Evolutionary conservation across 345 rosid species (phyloP).

Genomic region (Eucalyptus microcorys): DNA sequence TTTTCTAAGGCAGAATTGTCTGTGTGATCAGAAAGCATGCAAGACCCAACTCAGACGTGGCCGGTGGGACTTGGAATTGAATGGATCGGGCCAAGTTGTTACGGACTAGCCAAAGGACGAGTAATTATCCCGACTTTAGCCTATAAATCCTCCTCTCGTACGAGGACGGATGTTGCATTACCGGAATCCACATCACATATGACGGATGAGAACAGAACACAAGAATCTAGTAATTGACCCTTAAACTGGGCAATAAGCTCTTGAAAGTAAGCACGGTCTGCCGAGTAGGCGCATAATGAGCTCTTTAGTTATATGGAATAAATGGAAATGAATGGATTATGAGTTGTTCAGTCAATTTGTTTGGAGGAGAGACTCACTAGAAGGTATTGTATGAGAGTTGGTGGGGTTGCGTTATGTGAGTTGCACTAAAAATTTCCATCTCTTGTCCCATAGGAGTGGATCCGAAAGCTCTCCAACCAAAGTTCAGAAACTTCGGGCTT

Average conservation of each 20-base stretch:
- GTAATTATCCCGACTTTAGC: not conserved
- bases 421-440: not conserved
- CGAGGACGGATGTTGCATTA: not conserved
- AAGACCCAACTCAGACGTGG: not conserved
- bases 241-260: accelerated
- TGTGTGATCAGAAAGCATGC: not conserved
- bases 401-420: not conserved
- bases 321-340: not conserved
- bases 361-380: not conserved
- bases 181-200: not conserved
- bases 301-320: not conserved
- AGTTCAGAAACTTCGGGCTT: not conserved
- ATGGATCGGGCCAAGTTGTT: not conserved
- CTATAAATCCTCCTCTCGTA: not conserved
- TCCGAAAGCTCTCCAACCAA: not conserved
- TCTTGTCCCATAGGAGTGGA: not conserved
- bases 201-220: not conserved
- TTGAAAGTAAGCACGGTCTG: not conserved
- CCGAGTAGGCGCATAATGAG: not conserved
- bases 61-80: not conserved
- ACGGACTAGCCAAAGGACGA: too few species aligned
- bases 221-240: not conserved
- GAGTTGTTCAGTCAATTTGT: not conserved
- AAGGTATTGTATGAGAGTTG: too few species aligned
- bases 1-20: not conserved